phyloP scores from a whole-genome alignment of 2,329 filamentous ascomycete species.

The Arthrobotrys sinensis region DNA sequence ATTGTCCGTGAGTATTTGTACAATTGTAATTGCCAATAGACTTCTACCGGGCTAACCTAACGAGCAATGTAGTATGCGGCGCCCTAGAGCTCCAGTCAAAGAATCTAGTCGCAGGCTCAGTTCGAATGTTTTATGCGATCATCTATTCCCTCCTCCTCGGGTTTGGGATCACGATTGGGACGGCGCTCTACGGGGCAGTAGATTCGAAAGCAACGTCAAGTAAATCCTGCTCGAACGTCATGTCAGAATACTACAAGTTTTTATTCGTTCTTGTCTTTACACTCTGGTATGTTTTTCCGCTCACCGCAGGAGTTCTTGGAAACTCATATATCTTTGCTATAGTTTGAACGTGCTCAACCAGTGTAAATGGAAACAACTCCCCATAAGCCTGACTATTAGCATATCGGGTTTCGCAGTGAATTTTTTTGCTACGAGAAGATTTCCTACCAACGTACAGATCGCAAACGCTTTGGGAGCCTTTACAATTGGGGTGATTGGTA shows the following conservation, averaged over 20 bases:
- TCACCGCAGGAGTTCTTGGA: not conserved
- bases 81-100: conserved; percentile 78
- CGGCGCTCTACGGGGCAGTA: conserved; percentile 76
- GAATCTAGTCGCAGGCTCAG: conserved; percentile 79
- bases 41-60: not conserved
- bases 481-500: conserved; percentile 82
- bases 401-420: conserved; percentile 82
- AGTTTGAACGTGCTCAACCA: conserved; percentile 84
- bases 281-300: conserved; percentile 68
- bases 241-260: conserved; percentile 75
- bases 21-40: not conserved
- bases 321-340: not conserved
- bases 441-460: conserved; percentile 80
- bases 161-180: conserved; percentile 79
- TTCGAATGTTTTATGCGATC: conserved; percentile 81
- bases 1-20: conserved; percentile 69
- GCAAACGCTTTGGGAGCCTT: conserved; percentile 84
- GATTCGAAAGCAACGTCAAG: conserved; percentile 72
- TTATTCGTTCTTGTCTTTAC: conserved; percentile 82
- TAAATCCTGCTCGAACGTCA: conserved; percentile 70
- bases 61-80: conserved; percentile 68
- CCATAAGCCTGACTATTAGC: conserved; percentile 82
- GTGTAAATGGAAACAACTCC: conserved; percentile 83
- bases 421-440: conserved; percentile 78
- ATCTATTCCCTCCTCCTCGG: conserved; percentile 81